Conservation (phyloP, 116 monocot genomes). For the Trichopus zeylanicus region DNA sequence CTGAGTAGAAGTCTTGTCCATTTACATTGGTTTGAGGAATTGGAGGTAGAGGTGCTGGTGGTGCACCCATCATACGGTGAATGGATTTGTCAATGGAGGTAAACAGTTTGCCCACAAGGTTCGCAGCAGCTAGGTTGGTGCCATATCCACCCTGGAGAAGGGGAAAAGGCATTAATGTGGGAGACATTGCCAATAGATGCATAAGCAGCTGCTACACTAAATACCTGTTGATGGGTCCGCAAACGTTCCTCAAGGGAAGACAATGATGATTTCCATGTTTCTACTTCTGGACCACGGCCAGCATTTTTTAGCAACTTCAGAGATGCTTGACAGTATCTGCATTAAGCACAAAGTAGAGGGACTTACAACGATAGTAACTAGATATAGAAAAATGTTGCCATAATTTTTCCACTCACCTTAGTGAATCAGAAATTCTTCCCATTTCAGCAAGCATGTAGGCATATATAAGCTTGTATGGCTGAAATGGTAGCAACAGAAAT, state of each 20-base stretch:
- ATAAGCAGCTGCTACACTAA: not conserved
- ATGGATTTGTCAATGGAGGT: constrained; percentile 77
- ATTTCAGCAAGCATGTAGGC: constrained; percentile 94
- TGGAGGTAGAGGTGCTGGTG: constrained; percentile 55
- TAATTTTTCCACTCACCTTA: constrained; percentile 41
- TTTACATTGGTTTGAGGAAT: constrained; percentile 26
- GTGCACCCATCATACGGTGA: constrained; percentile 80
- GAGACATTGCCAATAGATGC: too few species aligned
- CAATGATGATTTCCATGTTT: constrained; percentile 56
- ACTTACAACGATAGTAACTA: not conserved
- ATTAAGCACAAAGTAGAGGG: constrained; percentile 2
- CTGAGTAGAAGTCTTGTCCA: constrained; percentile 22
- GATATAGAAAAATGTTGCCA: not conserved
- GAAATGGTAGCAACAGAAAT: constrained; percentile 70
- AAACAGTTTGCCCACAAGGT: constrained; percentile 84
- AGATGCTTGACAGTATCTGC: constrained; percentile 91
- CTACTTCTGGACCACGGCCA: constrained; percentile 68
- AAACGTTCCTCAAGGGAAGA: constrained; percentile 85
- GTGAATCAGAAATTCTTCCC: constrained; percentile 82
- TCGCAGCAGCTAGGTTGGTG: constrained; percentile 68
- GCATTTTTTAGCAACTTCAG: constrained; percentile 63
- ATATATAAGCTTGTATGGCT: constrained; percentile 95
- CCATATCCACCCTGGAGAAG: constrained; percentile 69
- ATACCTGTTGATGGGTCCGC: constrained; percentile 80
- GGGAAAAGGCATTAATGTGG: not conserved